Conservation (phyloP, 306 rosid genomes). For the Cercis canadensis region DNA sequence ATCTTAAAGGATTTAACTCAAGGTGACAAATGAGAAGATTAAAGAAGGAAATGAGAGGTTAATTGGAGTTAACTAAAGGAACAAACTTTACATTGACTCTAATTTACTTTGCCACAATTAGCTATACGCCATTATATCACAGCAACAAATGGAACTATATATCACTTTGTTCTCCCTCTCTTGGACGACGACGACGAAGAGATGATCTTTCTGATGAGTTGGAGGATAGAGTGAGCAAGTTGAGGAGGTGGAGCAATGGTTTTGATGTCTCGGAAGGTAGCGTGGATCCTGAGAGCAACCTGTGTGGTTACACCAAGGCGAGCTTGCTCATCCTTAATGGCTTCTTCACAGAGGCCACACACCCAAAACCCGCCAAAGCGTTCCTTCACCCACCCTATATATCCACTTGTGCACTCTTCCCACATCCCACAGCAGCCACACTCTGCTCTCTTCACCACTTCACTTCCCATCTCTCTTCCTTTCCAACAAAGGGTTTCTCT, state of each 20-base stretch:
- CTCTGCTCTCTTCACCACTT: constrained; percentile 14
- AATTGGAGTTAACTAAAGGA: too few relatives aligned
- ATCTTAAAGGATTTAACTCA: too few relatives aligned
- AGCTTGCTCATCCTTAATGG: constrained; percentile 12
- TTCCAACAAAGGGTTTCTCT: too few relatives aligned
- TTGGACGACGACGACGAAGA: constrained; percentile 1
- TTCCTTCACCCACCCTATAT: constrained; percentile 8
- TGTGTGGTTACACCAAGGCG: not conserved
- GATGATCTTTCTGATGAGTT: constrained; percentile 4
- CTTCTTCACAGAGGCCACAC: constrained; percentile 26
- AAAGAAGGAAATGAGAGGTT: too few relatives aligned
- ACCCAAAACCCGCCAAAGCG: not conserved
- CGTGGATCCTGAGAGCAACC: not conserved
- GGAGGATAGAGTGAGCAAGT: constrained; percentile 2
- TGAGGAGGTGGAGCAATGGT: not conserved
- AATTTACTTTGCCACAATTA: too few relatives aligned
- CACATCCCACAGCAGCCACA: constrained; percentile 2
- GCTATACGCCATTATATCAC: too few relatives aligned
- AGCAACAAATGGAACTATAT: too few relatives aligned
- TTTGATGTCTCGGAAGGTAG: not conserved
- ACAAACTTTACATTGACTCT: too few relatives aligned
- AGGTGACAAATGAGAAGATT: too few relatives aligned
- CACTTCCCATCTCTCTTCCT: constrained; percentile 4
- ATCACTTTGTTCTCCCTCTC: too few relatives aligned
- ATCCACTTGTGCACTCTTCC: constrained; percentile 13